Evolutionary conservation across 129 eudicot species (phyloP).

Genomic region (Tagetes erecta): DNA sequence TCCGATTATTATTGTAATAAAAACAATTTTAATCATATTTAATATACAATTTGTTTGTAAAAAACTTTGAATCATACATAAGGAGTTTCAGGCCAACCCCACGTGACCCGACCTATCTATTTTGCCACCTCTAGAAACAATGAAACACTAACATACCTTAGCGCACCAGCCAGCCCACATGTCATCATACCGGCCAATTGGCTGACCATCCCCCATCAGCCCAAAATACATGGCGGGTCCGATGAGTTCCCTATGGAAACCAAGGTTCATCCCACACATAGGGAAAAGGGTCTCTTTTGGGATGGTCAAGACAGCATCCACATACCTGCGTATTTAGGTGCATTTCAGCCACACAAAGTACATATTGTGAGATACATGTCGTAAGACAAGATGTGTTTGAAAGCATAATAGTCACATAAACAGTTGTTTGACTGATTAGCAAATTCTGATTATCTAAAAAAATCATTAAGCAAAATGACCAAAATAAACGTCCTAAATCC

Average conservation of each 20-base stretch:
- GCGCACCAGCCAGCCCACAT: constrained; percentile 92
- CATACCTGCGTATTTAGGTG: constrained; percentile 47
- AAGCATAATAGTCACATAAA: background rate
- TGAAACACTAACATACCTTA: constrained; percentile 40
- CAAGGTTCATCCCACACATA: constrained; percentile 85
- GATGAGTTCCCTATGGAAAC: constrained; percentile 65
- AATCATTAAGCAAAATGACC: too few relatives aligned
- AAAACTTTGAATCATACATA: background rate
- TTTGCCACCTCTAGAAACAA: background rate
- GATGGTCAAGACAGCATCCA: constrained; percentile 73
- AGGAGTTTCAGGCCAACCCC: background rate
- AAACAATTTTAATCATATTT: background rate
- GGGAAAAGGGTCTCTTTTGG: constrained; percentile 70
- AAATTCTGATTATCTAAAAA: too few relatives aligned
- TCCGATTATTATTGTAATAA: background rate
- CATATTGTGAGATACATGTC: background rate
- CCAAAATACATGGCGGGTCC: constrained; percentile 88
- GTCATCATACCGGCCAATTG: constrained; percentile 75
- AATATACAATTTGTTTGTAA: background rate
- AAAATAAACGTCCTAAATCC: too few relatives aligned
- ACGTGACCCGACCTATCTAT: background rate
- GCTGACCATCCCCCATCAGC: constrained; percentile 85
- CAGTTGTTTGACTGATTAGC: background rate
- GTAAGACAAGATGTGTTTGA: too few relatives aligned
- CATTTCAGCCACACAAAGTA: background rate